phyloP scores from a whole-genome alignment of 2,329 filamentous ascomycete genomes.

The Mollisiaceae sp. region DNA sequence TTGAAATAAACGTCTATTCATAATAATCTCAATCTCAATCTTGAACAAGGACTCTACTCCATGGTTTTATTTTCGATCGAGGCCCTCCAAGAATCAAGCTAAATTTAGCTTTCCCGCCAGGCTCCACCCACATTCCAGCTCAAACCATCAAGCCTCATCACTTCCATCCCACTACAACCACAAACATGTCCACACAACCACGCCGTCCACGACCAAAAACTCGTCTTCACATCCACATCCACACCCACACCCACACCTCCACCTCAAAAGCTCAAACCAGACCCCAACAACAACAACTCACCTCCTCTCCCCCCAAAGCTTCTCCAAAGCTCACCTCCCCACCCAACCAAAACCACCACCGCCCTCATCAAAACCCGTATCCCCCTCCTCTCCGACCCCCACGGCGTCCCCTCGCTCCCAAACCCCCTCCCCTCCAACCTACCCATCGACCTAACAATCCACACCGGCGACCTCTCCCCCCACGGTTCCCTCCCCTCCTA shows the following conservation, averaged over 20 bases:
- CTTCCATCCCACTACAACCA: not conserved
- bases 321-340: not conserved
- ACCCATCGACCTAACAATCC: slow-evolving; percentile 35
- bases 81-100: no score
- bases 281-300: not conserved
- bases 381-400: slow-evolving; percentile 8
- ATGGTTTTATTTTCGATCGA: not conserved
- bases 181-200: not conserved
- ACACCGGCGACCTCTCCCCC: slow-evolving; percentile 38
- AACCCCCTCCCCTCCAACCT: not conserved
- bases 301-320: not conserved
- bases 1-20: not conserved
- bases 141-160: not conserved
- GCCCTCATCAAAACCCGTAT: not conserved
- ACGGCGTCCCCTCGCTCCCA: not conserved
- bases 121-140: not conserved
- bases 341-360: not conserved
- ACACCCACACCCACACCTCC: no score
- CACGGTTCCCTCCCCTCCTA: slow-evolving; percentile 45
- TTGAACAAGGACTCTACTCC: not conserved
- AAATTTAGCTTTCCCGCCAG: not conserved
- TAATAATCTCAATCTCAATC: not conserved
- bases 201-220: not conserved
- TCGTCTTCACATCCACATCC: slow-evolving; percentile 1
- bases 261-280: not conserved